phyloP scores from a whole-genome alignment of 176 grass and related monocot species.

The Zea luxurians region DNA sequence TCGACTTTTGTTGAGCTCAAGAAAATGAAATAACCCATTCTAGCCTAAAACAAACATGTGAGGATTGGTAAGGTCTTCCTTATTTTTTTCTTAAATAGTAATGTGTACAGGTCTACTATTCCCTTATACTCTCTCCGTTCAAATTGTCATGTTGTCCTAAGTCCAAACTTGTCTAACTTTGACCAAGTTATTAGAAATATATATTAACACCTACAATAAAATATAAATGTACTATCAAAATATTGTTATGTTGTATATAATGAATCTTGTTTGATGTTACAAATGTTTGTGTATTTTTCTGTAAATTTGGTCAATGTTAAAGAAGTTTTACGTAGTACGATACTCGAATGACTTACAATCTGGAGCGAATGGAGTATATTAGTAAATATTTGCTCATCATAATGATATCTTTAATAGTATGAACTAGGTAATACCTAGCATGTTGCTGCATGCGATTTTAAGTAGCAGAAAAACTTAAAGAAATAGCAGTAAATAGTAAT shows the following conservation, averaged over 20 bases:
- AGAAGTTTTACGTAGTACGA: not conserved
- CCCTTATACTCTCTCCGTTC: not conserved
- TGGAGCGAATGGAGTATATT: not conserved
- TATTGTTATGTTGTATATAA: not conserved
- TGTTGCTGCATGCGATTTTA: too few species aligned
- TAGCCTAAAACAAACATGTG: conserved; percentile 9
- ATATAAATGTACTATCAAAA: not conserved
- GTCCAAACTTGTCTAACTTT: not conserved
- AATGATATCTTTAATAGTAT: conserved; percentile 17
- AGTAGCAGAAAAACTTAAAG: too few species aligned
- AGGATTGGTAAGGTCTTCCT: conserved; percentile 9
- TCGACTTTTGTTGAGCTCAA: conserved; percentile 10
- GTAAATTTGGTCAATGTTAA: not conserved
- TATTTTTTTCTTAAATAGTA: not conserved
- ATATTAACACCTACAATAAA: not conserved
- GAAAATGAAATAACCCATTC: not conserved
- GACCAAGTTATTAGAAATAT: not conserved
- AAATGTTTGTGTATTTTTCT: not conserved
- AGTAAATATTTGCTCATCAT: conserved; percentile 11
- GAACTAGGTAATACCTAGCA: not conserved
- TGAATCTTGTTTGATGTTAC: not conserved
- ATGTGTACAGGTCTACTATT: not conserved
- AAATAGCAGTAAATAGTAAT: too few species aligned
- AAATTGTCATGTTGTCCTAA: not conserved
- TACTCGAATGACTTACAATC: not conserved